phyloP scores from a whole-genome alignment of 345 rosid species.

The Viola odorata region DNA sequence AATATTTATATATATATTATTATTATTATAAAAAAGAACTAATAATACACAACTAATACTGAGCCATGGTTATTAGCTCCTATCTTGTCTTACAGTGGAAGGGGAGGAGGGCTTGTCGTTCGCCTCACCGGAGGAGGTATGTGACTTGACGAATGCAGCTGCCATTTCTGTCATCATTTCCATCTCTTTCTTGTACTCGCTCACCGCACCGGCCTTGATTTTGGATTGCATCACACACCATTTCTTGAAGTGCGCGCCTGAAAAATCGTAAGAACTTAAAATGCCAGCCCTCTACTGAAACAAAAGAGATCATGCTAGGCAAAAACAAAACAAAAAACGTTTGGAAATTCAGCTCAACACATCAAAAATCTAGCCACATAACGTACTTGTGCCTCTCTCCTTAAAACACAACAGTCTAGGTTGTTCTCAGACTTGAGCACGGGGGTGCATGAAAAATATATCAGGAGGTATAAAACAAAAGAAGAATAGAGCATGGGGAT shows the following conservation, averaged over 20 bases:
- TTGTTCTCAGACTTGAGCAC: too few relatives aligned
- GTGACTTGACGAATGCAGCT: constrained; percentile 31
- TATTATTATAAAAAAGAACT: too few relatives aligned
- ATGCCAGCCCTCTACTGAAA: background rate
- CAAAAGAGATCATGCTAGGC: background rate
- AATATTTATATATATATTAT: too few relatives aligned
- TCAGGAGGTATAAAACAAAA: too few relatives aligned
- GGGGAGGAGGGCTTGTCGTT: constrained; percentile 10
- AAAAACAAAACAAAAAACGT: background rate
- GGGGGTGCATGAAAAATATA: too few relatives aligned
- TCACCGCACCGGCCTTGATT: constrained; percentile 74
- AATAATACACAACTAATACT: too few relatives aligned
- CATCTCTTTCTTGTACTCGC: constrained; percentile 92
- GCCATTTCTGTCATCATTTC: constrained; percentile 64
- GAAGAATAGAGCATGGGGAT: too few relatives aligned
- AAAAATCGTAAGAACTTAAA: background rate
- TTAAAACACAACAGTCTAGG: too few relatives aligned
- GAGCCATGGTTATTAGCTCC: constrained; percentile 13
- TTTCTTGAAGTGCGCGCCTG: constrained; percentile 97
- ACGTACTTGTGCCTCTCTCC: too few relatives aligned
- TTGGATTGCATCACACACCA: constrained; percentile 99
- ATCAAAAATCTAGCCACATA: too few relatives aligned
- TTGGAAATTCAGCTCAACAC: background rate
- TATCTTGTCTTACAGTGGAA: constrained; percentile 25
- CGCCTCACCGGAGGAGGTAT: constrained; percentile 11